Evolutionary conservation across 2,329 filamentous ascomycete species (phyloP).

Genomic region (Hymenoscyphus salicellus): DNA sequence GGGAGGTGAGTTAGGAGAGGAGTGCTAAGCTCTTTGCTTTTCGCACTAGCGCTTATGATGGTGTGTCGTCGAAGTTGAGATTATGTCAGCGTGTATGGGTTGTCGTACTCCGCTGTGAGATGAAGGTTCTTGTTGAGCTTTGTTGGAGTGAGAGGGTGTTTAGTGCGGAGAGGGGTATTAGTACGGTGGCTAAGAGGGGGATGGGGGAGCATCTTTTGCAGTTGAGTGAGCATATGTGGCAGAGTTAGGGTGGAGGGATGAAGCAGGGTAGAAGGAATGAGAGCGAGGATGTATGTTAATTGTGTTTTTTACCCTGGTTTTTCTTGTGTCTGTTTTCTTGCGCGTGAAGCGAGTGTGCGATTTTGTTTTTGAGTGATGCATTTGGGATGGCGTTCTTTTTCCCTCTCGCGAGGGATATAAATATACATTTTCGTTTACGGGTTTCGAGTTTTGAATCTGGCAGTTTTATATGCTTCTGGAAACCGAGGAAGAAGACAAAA

Average conservation of each 20-base stretch:
- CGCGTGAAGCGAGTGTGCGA: no score
- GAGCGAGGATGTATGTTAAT: not conserved
- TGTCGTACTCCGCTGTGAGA: no score
- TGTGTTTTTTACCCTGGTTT: not conserved
- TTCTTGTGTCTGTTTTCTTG: not conserved
- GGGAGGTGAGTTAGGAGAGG: no score
- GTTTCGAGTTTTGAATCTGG: not conserved
- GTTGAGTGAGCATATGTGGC: constrained; percentile 72
- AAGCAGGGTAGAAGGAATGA: constrained; percentile 2
- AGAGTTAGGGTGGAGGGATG: constrained; percentile 36
- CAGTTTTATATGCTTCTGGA: no score
- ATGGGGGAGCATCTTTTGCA: constrained; percentile 68
- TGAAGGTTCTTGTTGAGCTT: constrained; percentile 63
- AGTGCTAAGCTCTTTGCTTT: no score
- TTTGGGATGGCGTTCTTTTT: not conserved
- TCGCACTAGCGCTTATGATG: no score
- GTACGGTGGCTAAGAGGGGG: constrained; percentile 62
- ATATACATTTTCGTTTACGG: not conserved
- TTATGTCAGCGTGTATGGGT: no score
- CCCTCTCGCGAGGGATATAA: not conserved
- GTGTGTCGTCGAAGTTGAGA: no score
- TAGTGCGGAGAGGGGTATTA: constrained; percentile 65
- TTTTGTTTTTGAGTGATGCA: not conserved
- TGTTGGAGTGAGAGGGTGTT: constrained; percentile 66
- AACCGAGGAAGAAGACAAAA: no score